These are phyloP conservation scores for Albugo candida DNA, from an alignment of 352 stramenopile genomes.

Conservation along the genomic window DNA sequence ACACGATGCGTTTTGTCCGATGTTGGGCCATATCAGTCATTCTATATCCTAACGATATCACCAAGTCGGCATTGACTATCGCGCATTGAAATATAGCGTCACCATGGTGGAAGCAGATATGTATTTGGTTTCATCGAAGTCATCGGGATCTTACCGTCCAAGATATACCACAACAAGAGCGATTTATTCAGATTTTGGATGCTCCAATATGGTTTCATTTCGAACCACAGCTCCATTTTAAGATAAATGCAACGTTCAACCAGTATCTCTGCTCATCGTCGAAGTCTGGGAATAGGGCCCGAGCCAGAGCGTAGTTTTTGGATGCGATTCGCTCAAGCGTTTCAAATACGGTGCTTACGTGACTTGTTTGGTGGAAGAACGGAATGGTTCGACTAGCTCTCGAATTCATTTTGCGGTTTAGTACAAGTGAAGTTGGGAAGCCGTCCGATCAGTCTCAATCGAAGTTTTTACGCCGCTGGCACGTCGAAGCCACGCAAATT, in stretches of 20 bases:
- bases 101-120: background rate
- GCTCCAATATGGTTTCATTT: slow-evolving; percentile 8
- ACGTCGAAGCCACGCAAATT: no score
- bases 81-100: slow-evolving; percentile 1
- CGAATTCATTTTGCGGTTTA: no score
- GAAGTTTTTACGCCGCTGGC: no score
- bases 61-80: slow-evolving; percentile 4
- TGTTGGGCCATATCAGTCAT: background rate
- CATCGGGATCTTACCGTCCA: slow-evolving; percentile 2
- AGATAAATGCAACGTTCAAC: background rate
- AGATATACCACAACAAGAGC: no score
- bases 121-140: slow-evolving; percentile 4
- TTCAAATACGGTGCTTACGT: no score
- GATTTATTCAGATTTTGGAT: background rate
- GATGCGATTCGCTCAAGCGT: no score
- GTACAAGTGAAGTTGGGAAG: no score
- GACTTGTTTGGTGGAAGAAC: no score
- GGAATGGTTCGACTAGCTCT: no score
- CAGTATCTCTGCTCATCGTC: background rate
- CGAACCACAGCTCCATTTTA: background rate
- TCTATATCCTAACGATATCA: slow-evolving; percentile 4
- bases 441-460: no score
- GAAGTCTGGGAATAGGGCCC: background rate
- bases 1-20: background rate
- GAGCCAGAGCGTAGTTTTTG: background rate